Base-by-base conservation (phyloP, 106 monocot genomes). In the Acanthochlamys bracteata region DNA sequence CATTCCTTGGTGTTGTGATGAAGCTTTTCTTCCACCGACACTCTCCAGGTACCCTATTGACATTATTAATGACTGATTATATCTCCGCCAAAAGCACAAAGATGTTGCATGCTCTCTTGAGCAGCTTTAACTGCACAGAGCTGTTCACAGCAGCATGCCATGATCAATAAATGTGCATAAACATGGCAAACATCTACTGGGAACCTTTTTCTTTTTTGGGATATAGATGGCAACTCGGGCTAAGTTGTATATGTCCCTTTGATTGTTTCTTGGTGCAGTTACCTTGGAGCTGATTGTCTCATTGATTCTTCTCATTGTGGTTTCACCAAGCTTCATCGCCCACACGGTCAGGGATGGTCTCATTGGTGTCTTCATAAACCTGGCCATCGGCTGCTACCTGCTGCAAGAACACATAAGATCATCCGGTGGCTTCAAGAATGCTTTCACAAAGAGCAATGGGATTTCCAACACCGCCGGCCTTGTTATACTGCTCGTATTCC, bases 351-450 rank as follows among this genome's bases (percentile, higher is more conserved):
- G 90, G 10, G 70, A 68, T 8, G 56, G 66, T 15, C 14, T 66
- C 7, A 11, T 76, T 7, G 84, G 96, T 19, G 69, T 72, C 9
- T 43, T 72, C 25, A 68, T 88, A 23, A 90, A 90, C 66, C 70
- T 96, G 11, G 16, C 58, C 41, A 96, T 96, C 11, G 74, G 75
- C 8, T 80, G 84, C 67, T 96, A 85, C 73, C 80, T 96, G 22
- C 84, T 96, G 20, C 96, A 90, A 55, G 90, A 96, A 75, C 96
- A 96, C 76, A 77, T 96, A 66, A 69, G 82, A 0, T 84, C 96
- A 39, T 90, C 96, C 0, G 96, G 88, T 11, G 80, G 96, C 27
- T 88, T 96, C 76, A 80, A 84, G 66, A 90, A 88, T 67, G 77
- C 88, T 0, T 81, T 91, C 77, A 85, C 82, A 0, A 79, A 84